phyloP scores from a whole-genome alignment of 768 basidiomycete species.

The Pleurotus cornucopiae region DNA sequence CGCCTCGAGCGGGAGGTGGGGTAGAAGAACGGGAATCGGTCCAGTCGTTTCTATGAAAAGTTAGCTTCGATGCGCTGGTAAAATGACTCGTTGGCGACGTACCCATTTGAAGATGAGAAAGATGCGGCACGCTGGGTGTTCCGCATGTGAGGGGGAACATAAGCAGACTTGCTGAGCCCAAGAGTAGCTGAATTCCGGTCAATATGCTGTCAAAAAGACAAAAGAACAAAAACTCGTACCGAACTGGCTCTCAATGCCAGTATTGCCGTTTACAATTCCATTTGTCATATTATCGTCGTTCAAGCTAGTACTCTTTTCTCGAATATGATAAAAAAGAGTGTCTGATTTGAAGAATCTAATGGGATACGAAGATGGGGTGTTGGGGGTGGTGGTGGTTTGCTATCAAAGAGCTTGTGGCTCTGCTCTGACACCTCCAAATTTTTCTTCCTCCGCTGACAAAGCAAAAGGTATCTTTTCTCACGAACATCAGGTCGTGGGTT shows the following conservation, averaged over 20 bases:
- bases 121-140: constrained; percentile 81
- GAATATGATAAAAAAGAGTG: constrained; percentile 11
- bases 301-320: constrained; percentile 8
- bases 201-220: constrained; percentile 9
- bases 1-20: constrained; percentile 42
- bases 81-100: constrained; percentile 12
- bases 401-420: constrained; percentile 26
- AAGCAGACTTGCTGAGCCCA: constrained; percentile 74
- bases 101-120: constrained; percentile 52
- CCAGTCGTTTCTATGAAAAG: constrained; percentile 58
- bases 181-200: constrained; percentile 54
- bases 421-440: constrained; percentile 18
- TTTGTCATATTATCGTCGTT: constrained; percentile 71
- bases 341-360: constrained; percentile 7
- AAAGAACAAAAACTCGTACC: constrained; percentile 35
- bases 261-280: constrained; percentile 80
- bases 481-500: too few relatives aligned
- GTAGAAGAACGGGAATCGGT: constrained; percentile 66
- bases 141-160: constrained; percentile 89
- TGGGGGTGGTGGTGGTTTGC: constrained; percentile 22
- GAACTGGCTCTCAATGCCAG: constrained; percentile 73
- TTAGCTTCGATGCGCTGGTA: constrained; percentile 3
- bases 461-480: background rate
- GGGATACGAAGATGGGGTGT: background rate
- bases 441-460: constrained; percentile 10